Base-by-base conservation (phyloP, 2,329 filamentous ascomycete genomes). In the Epichloe elymi region DNA sequence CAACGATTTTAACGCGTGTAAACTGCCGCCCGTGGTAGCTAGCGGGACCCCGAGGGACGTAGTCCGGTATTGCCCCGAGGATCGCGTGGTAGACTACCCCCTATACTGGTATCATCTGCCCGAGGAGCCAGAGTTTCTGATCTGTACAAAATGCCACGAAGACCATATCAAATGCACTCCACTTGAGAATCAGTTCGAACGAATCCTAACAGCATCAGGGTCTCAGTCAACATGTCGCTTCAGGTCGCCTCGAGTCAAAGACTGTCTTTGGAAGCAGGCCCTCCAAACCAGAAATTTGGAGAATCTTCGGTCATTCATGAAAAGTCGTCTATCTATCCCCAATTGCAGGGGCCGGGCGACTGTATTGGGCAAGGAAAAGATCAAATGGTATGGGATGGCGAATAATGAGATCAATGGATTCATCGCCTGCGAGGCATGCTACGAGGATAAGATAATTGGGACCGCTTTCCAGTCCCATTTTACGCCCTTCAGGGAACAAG, bases 141-240 rank as follows among this genome's bases (percentile, higher is more conserved):
- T 73, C 36, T 74, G 71, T 54, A 69, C 68, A 2, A 58, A 62
- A 20, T 74, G 72, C 54, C 66, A 71, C 36, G 60, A 63, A 5
- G 66, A 69, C 33, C 50, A 69, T 51, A 64, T 74, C 12, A 53
- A 61, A 20, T 20, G 49, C 0, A 69, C 67, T 0, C 43, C 40
- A 0, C 60, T 72, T 3, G 58, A 60, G 0, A 17, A 47, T 0
- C 49, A 60, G 0, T 73, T 74, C 37, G 51, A 56, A 30, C 54
- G 57, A 4, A 52, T 61, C 0, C 55, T 53, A 45, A 60, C 50
- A 35, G 58, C 50, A 49, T 64, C 49, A 33, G 60, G 42, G 58
- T 64, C 57, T 46, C 60, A 38, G 57, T 71, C 60, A 43, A 61
- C 46, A 46, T 66, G 51, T 52, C 53, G 55, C 36, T 65, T 65